Conservation (phyloP, 2,329 filamentous ascomycete genomes). For the Calonectria hongkongensis region DNA sequence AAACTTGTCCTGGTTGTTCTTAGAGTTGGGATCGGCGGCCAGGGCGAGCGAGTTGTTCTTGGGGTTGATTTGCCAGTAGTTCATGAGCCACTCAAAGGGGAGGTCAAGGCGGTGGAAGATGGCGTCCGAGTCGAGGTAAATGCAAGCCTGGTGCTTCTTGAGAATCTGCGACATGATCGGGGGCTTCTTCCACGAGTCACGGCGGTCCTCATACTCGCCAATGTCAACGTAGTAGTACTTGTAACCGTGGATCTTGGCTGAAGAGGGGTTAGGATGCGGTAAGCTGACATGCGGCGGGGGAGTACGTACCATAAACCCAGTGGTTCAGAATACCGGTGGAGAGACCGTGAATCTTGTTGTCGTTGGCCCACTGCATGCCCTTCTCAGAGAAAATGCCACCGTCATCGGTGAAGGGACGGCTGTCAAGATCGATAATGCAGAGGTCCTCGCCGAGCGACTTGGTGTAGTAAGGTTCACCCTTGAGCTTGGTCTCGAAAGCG, state of each 20-base stretch:
- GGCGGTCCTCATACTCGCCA: constrained; percentile 62
- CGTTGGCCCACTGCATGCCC: constrained; percentile 61
- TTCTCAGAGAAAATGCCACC: constrained; percentile 60
- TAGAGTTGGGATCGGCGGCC: constrained; percentile 61
- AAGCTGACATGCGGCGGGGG: neutral
- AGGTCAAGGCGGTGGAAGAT: constrained; percentile 66
- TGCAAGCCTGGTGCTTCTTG: constrained; percentile 64
- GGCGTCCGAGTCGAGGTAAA: constrained; percentile 68
- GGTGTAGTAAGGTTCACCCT: constrained; percentile 56
- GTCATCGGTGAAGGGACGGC: constrained; percentile 60
- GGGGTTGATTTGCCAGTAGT: constrained; percentile 66
- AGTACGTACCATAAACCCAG: constrained; percentile 63
- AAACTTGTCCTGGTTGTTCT: constrained; percentile 63
- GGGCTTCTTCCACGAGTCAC: constrained; percentile 69
- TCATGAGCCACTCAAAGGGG: constrained; percentile 68
- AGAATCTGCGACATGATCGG: constrained; percentile 65
- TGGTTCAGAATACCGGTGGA: constrained; percentile 66
- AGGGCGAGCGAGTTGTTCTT: constrained; percentile 64
- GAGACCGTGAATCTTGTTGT: constrained; percentile 58
- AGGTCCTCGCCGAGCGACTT: constrained; percentile 61
- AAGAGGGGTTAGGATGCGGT: constrained; percentile 45
- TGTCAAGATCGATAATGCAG: constrained; percentile 68
- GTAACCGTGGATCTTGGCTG: constrained; percentile 68
- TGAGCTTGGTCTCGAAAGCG: constrained; percentile 58
- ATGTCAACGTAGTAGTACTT: constrained; percentile 67